Evolutionary conservation across 768 basidiomycete genomes (phyloP).

Genomic region (Lentinula raphanica): DNA sequence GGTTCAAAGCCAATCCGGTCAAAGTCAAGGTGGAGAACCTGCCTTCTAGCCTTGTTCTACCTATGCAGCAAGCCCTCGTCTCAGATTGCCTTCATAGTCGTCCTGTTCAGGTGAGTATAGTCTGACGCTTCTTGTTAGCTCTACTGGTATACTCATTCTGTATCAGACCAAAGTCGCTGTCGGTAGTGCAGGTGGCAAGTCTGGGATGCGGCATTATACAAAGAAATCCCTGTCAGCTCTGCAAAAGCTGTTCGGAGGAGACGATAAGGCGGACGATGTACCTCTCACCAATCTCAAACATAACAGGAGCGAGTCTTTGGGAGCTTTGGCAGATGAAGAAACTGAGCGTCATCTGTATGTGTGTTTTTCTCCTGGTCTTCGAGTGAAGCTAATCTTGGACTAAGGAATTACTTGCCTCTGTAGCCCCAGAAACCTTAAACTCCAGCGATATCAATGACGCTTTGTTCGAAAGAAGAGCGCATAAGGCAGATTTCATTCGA

Average conservation of each 20-base stretch:
- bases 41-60: constrained; percentile 70
- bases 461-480: constrained; percentile 63
- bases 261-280: constrained; percentile 44
- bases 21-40: constrained; percentile 66
- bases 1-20: constrained; percentile 68
- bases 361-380: constrained; percentile 20
- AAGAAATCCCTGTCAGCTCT: constrained; percentile 55
- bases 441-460: constrained; percentile 58
- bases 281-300: constrained; percentile 55
- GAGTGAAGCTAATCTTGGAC: neutral
- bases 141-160: neutral
- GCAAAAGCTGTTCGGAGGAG: constrained; percentile 63
- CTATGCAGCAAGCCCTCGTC: constrained; percentile 72
- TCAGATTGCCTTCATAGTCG: constrained; percentile 40
- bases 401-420: constrained; percentile 65
- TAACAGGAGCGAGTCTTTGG: constrained; percentile 26
- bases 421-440: constrained; percentile 47
- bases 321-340: constrained; percentile 45
- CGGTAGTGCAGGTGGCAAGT: constrained; percentile 19
- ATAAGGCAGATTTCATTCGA: constrained; percentile 82
- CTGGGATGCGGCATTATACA: constrained; percentile 45
- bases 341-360: constrained; percentile 72
- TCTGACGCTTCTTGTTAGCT: no score
- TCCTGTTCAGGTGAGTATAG: constrained; percentile 23
- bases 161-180: neutral